Conservation (phyloP, 768 basidiomycete genomes). For the Terana coerulea region DNA sequence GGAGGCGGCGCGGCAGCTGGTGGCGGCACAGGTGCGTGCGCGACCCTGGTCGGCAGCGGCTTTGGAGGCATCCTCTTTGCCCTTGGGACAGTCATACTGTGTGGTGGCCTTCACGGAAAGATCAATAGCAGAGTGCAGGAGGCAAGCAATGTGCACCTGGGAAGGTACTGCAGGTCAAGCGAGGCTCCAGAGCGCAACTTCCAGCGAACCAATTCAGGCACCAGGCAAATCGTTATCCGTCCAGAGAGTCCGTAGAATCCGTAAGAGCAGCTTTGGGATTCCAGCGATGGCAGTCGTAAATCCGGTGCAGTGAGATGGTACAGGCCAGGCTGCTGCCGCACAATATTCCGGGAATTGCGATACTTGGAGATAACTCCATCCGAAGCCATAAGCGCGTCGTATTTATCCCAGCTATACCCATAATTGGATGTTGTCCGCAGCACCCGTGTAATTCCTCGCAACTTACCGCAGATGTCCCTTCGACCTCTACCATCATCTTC, state of each 20-base stretch:
- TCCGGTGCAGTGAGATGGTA: neutral
- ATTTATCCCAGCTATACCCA: no score
- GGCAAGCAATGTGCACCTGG: neutral
- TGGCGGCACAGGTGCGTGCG: neutral
- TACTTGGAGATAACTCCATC: no score
- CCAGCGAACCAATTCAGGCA: no score
- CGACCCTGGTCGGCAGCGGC: neutral
- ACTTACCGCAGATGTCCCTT: no score
- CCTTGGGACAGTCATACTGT: constrained; percentile 20
- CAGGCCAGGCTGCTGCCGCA: neutral
- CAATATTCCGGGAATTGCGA: neutral
- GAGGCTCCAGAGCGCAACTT: no score
- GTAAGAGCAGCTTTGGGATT: neutral
- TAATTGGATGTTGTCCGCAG: no score
- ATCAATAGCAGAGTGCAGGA: neutral
- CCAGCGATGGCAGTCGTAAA: neutral
- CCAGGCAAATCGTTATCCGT: no score
- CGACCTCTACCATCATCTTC: no score
- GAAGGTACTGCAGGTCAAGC: constrained; percentile 1
- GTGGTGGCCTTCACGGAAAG: neutral
- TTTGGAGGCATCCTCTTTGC: constrained; percentile 13
- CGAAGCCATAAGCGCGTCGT: no score
- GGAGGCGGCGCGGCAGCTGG: constrained; percentile 13
- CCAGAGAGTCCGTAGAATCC: no score
- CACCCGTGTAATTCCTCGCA: no score